phyloP scores from a whole-genome alignment of 1,139 yeast species.

The Blastobotrys indianensis region DNA sequence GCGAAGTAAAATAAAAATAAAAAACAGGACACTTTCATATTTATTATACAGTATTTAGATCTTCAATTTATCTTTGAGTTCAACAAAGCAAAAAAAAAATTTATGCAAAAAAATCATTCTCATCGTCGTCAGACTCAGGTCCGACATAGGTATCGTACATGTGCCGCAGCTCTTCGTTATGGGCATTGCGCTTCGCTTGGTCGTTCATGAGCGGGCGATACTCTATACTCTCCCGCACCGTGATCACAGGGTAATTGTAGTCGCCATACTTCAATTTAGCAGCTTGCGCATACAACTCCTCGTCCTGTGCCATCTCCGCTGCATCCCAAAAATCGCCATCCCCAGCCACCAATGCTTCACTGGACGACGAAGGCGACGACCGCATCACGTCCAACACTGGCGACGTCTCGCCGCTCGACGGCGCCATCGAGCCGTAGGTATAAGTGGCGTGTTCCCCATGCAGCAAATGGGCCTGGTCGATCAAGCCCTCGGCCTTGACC shows the following conservation, averaged over 20 bases:
- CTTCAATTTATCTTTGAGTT: neutral
- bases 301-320: conserved; percentile 39
- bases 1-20: neutral
- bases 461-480: conserved; percentile 3
- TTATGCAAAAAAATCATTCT: conserved; percentile 9
- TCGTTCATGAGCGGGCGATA: conserved; percentile 22
- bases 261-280: conserved; percentile 47
- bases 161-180: conserved; percentile 17
- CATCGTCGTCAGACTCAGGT: conserved; percentile 13
- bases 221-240: conserved; percentile 38
- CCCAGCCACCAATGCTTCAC: neutral
- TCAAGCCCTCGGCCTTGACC: conserved; percentile 1
- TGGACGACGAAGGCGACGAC: neutral
- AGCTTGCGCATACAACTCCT: conserved; percentile 40
- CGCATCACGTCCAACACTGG: neutral
- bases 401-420: neutral
- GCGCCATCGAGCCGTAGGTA: conserved; percentile 9
- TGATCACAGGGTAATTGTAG: conserved; percentile 53
- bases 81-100: conserved; percentile 2
- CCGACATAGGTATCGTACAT: conserved; percentile 13
- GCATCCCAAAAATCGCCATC: neutral
- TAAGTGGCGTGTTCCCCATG: conserved; percentile 4
- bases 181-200: conserved; percentile 14
- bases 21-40: neutral
- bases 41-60: neutral